Evolutionary conservation across 2,329 filamentous ascomycete genomes (phyloP), one percentile per base, ranked within the genome.

Genomic region (Exserohilum rostratum): DNA sequence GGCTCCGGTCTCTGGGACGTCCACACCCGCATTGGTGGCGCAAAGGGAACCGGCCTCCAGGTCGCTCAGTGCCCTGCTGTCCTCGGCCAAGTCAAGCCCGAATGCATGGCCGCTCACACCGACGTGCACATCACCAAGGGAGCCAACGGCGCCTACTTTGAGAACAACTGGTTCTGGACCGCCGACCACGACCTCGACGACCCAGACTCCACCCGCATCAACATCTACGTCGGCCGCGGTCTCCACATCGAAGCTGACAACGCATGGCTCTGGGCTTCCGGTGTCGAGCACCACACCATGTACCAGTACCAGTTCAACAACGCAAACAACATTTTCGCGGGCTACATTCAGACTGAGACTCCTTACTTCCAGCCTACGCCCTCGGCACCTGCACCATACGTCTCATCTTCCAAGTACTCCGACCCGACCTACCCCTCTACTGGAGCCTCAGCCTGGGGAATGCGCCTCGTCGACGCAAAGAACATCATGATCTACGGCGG

Each of bases 81-180:
- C 33, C 71, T 76, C 12, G 51, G n/a, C 57, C 60, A 3, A 87
- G 89, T 54, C 34, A 54, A 50, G 58, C 66, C 82, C 0, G 77
- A 84, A 31, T 97, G 93, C 76, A 82, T 87, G 47, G 90, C 87
- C 18, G 84, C 90, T 2, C 95, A 93, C 57, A 68, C 76, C 33
- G 71, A 77, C 17, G 63, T 80, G 5, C 78, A 80, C 54, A 61
- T 86, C 37, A 86, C 85, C 6, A 74, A 77, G 47, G 73, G 79
- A 3, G 82, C 78, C 1, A 87, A 85, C 9, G 70, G 71, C 48
- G 84, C 87, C 17, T 96, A 96, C 76, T 81, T 96, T 44, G 91
- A 96, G 78, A 96, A 97, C 78, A 88, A 85, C 47, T 97, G 93
- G 93, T 88, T 90, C 77, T 97, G 93, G 71, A 90, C 93, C 30